Evolutionary conservation across 768 basidiomycete species (phyloP).

Genomic region (Pleurotus tuber-regium): DNA sequence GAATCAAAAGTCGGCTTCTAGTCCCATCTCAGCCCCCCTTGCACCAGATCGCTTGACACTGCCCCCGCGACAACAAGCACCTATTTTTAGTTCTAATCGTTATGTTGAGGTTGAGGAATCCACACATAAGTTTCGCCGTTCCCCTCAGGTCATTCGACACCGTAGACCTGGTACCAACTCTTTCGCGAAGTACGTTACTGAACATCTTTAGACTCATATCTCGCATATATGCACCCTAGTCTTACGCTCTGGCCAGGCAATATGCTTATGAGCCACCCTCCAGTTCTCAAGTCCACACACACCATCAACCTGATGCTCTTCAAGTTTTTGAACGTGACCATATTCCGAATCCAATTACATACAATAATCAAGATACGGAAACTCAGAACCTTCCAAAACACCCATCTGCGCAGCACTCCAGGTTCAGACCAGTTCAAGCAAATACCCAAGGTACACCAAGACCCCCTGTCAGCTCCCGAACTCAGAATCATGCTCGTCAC

Average conservation of each 20-base stretch:
- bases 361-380: slow-evolving; percentile 18
- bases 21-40: slow-evolving; percentile 55
- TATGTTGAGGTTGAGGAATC: slow-evolving; percentile 23
- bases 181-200: slow-evolving; percentile 41
- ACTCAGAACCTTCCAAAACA: not conserved
- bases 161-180: slow-evolving; percentile 50
- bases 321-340: slow-evolving; percentile 31
- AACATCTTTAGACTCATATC: not conserved
- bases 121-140: slow-evolving; percentile 21
- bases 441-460: slow-evolving; percentile 12
- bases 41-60: slow-evolving; percentile 69
- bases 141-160: slow-evolving; percentile 5
- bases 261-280: slow-evolving; percentile 61
- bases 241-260: slow-evolving; percentile 39
- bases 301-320: slow-evolving; percentile 41
- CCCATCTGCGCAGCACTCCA: slow-evolving; percentile 5
- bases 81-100: slow-evolving; percentile 33
- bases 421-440: slow-evolving; percentile 21
- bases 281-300: slow-evolving; percentile 36
- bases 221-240: not conserved
- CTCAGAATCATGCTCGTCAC: slow-evolving; percentile 15
- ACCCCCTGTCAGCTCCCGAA: slow-evolving; percentile 13
- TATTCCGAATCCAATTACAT: slow-evolving; percentile 21
- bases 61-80: slow-evolving; percentile 55
- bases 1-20: slow-evolving; percentile 24